Base-by-base conservation (phyloP, 1,284 basidiomycete species). In the Ustilago tritici region DNA sequence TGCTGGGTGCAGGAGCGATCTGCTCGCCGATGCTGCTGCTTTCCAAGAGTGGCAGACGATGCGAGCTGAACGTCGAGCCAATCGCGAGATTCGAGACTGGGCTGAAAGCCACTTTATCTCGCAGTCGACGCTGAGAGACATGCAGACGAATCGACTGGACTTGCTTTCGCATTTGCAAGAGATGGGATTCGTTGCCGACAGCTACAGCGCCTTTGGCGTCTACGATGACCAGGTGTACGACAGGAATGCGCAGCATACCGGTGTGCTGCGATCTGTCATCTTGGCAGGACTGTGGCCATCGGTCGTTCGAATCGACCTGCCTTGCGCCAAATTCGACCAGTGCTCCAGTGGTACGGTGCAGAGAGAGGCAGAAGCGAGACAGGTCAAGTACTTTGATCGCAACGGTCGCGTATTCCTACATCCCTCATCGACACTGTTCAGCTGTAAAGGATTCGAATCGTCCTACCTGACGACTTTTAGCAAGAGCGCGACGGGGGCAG, bases 61-160 rank as follows among this genome's bases (percentile, higher is more conserved):
- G 56, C 89, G 89, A 15, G 83, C 87, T 9, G 88, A 90, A 58
- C 88, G 90, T 3, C 88, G 89, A 56, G 85, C 89, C 7, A 88
- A 89, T 35, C 79, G 88, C 56, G 87, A 88, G 31, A 87, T 93
- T 32, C 87, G 89, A 47, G 81, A 86, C 7, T 97, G 94, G 86
- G 95, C 93, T 86, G 92, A 95, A 81, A 89, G 93, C 91, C 93
- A 95, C 87, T 97, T 93, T 86, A 93, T 98, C 78, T 94, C 92
- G 2, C 80, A 87, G 4, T 89, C 91, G 3, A 91, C 92, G 1
- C 78, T 96, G 59, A 90, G 93, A n/a, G 95, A 97, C 77, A 91
- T 97, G 61, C 91, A 90, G 1, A 91, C 91, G 9, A 90, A 95
- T 3, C 91, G 93, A 40, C 88, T 90, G 79, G 94, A 97, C 76